Conservation (phyloP, 192 early-diverging fungal species). For the Umbelopsis isabellina region DNA sequence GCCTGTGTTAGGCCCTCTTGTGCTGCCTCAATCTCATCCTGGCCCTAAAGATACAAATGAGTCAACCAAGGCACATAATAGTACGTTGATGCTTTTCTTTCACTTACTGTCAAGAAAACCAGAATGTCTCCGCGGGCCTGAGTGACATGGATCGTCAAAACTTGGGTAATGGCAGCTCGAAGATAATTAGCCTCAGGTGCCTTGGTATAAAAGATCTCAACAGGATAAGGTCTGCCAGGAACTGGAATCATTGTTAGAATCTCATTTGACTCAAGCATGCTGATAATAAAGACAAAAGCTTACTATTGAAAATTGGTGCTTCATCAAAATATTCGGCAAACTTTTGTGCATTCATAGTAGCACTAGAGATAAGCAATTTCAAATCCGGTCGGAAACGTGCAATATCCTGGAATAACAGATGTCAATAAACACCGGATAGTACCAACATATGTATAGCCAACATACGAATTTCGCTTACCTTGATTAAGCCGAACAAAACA, state of each 20-base stretch:
- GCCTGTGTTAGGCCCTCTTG: conserved; percentile 80
- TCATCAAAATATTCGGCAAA: conserved; percentile 96
- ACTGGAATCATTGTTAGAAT: conserved; percentile 35
- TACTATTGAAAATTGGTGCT: conserved; percentile 85
- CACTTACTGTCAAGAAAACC: conserved; percentile 84
- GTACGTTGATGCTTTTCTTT: background rate
- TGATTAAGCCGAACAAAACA: conserved; percentile 94
- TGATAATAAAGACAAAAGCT: background rate
- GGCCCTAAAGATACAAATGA: conserved; percentile 56
- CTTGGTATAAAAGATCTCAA: conserved; percentile 94
- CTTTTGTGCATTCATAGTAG: conserved; percentile 97
- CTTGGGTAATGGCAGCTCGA: conserved; percentile 87
- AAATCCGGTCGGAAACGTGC: conserved; percentile 91
- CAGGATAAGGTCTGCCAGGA: conserved; percentile 91
- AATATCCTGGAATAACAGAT: conserved; percentile 67
- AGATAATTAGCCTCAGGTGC: conserved; percentile 98
- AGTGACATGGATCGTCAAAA: conserved; percentile 93
- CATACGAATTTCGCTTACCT: conserved; percentile 43
- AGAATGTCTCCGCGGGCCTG: conserved; percentile 90
- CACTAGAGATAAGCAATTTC: conserved; percentile 94
- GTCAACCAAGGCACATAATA: background rate
- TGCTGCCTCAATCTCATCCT: conserved; percentile 97
- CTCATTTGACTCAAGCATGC: background rate
- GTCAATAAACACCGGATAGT: background rate
- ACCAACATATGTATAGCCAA: background rate